These are phyloP conservation scores for Diversispora eburnea DNA, from an alignment of 192 early-diverging fungal genomes.

Conservation along the genomic window DNA sequence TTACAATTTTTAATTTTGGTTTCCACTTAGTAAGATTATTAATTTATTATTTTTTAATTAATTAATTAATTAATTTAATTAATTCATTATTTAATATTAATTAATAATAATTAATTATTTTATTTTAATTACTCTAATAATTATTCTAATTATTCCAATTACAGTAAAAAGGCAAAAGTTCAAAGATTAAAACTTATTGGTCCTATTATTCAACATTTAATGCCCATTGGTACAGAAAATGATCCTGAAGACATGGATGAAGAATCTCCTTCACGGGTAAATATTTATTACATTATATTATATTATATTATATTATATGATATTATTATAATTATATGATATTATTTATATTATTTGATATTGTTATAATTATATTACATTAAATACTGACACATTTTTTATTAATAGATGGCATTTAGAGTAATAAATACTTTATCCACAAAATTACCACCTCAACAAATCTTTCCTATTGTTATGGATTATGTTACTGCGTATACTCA, in stretches of 20 bases:
- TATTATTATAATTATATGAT: slow-evolving; percentile 6
- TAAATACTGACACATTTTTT: neutral
- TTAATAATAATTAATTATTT: neutral
- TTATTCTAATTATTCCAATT: slow-evolving; percentile 17
- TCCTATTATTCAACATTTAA: slow-evolving; percentile 70
- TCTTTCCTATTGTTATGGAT: slow-evolving; percentile 76
- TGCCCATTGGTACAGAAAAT: slow-evolving; percentile 82
- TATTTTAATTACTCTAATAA: too few species aligned
- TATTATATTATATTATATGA: slow-evolving; percentile 24
- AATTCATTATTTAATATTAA: neutral
- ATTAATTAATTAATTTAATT: too few species aligned
- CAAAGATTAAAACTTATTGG: slow-evolving; percentile 78
- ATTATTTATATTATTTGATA: too few species aligned
- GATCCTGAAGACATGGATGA: slow-evolving; percentile 79
- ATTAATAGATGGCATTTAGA: slow-evolving; percentile 46
- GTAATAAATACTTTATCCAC: slow-evolving; percentile 78
- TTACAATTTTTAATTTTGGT: slow-evolving; percentile 80
- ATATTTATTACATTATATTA: neutral
- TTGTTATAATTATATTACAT: too few species aligned
- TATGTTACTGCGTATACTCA: slow-evolving; percentile 77
- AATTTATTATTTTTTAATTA: neutral
- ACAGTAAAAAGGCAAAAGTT: slow-evolving; percentile 76
- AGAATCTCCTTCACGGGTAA: slow-evolving; percentile 68
- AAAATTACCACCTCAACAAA: slow-evolving; percentile 80
- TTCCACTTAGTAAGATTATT: slow-evolving; percentile 62